Conservation (phyloP, 352 stramenopile genomes). For the Pseudoperonospora humuli region DNA sequence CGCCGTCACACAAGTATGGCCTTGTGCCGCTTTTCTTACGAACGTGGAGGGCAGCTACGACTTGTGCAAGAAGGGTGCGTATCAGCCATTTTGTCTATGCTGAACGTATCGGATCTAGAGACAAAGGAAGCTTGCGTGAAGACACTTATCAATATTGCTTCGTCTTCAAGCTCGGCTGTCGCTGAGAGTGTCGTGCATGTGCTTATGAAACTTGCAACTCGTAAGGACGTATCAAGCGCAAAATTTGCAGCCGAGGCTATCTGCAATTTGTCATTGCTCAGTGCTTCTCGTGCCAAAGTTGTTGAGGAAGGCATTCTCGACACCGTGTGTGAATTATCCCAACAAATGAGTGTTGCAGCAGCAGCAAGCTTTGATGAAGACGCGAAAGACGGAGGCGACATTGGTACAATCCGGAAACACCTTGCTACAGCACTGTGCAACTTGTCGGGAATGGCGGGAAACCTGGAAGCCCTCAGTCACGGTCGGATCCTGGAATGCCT, state of each 20-base stretch:
- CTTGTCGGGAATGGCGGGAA: conserved; percentile 60
- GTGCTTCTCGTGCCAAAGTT: conserved; percentile 57
- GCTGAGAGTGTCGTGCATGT: conserved; percentile 72
- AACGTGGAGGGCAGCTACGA: conserved; percentile 52
- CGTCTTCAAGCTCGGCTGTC: conserved; percentile 44
- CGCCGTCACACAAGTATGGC: conserved; percentile 78
- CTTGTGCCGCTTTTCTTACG: conserved; percentile 78
- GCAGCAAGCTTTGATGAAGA: conserved; percentile 4
- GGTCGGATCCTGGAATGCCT: conserved; percentile 63
- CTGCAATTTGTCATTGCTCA: conserved; percentile 70
- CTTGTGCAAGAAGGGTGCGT: conserved; percentile 78
- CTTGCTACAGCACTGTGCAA: conserved; percentile 73
- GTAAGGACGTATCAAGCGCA: conserved; percentile 47
- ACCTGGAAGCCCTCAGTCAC: conserved; percentile 62
- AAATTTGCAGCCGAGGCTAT: conserved; percentile 66
- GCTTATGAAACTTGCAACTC: conserved; percentile 67
- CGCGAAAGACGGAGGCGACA: conserved; percentile 15
- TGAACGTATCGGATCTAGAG: conserved; percentile 69
- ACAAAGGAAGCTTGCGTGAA: conserved; percentile 83
- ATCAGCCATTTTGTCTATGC: conserved; percentile 77
- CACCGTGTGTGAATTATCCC: conserved; percentile 58
- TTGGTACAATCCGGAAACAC: conserved; percentile 37
- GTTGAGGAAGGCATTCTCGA: conserved; percentile 75
- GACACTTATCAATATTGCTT: conserved; percentile 79
- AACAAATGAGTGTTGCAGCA: conserved; percentile 17